Base-by-base conservation (phyloP, 257 asterid genomes). In the Craterostigma plantagineum region DNA sequence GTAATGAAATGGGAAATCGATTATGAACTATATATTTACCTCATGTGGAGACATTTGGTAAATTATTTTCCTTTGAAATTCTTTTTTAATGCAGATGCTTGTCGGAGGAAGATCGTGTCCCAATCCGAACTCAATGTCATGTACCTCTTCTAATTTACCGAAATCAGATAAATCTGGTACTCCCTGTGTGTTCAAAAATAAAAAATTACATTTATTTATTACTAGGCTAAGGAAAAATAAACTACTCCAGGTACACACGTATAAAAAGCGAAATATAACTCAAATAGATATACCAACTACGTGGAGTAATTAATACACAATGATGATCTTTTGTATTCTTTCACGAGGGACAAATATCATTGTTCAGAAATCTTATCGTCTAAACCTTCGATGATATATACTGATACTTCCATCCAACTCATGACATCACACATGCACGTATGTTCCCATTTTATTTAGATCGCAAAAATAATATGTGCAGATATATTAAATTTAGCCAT, bases 101-200 rank as follows among this genome's bases (percentile, higher is more conserved):
- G 92, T 81, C 2, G 92, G 87, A 35, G 92, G 80, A 14, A 64
- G 68, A 13, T 63, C 62, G 10, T 64, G 51, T 16, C 92, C 96
- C n/a, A 61, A 50, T 6, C 79, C 79, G 5, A 68, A 81, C 17
- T 42, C 69, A 11, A 62, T 1, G 11, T 81, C 81, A 42, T 38
- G 69, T 0, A 76, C 69, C 10, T 75, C 79, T 0, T 47, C 42
- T 6, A 60, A 0, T 33, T 68, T 79, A 9, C 85, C 93, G 34
- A 59, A 68, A 4, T 57, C 69, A 0, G 85, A 78, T 34, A 73
- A 42, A 45, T 81, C 85, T 0, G 92, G 93, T 4, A n/a, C 56
- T 11, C 95, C 95, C 97, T 78, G 57, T 14, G 15, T 7, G 8
- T 16, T n/a, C n/a, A n/a, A n/a, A 7, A 39, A 4, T 4, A 39